phyloP scores from a whole-genome alignment of 1,284 basidiomycete species.

The Athelia psychrophila region DNA sequence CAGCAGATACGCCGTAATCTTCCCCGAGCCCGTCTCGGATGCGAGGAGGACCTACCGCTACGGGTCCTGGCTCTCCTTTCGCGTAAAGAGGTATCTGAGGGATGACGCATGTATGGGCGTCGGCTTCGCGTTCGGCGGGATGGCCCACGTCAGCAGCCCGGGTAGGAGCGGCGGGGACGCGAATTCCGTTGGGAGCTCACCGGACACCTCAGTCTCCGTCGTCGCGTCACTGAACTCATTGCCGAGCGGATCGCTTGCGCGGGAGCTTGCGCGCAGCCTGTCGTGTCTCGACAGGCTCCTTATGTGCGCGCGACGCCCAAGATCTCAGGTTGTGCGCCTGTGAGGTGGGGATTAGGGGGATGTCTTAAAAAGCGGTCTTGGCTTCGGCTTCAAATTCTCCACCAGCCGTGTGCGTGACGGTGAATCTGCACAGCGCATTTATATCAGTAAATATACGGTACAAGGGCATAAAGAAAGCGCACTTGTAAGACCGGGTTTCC shows the following conservation, averaged over 20 bases:
- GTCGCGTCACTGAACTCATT: conserved; percentile 35
- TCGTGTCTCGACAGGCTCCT: conserved; percentile 6
- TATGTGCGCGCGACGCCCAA: conserved; percentile 8
- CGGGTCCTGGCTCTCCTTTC: conserved; percentile 19
- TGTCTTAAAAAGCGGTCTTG: too few relatives aligned
- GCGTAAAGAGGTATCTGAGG: conserved; percentile 54
- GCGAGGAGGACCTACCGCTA: conserved; percentile 64
- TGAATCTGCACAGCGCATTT: background rate
- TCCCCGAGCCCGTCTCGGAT: conserved; percentile 87
- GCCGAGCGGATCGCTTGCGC: conserved; percentile 26
- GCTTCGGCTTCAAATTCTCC: conserved; percentile 30
- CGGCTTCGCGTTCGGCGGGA: conserved; percentile 54
- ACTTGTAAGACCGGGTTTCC: too few relatives aligned
- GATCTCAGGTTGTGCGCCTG: conserved; percentile 9
- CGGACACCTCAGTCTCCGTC: conserved; percentile 15
- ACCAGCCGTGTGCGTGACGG: conserved; percentile 35
- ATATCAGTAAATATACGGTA: background rate
- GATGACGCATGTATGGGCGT: conserved; percentile 77
- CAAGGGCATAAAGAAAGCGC: too few relatives aligned
- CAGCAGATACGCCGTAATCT: conserved; percentile 84
- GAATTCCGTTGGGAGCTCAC: conserved; percentile 33
- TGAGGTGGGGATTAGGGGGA: background rate
- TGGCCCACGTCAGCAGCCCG: conserved; percentile 52
- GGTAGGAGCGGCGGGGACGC: conserved; percentile 65
- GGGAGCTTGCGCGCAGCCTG: conserved; percentile 6